These are phyloP conservation scores for Biancaea sappan DNA, from an alignment of 306 rosid species.

Conservation along the genomic window DNA sequence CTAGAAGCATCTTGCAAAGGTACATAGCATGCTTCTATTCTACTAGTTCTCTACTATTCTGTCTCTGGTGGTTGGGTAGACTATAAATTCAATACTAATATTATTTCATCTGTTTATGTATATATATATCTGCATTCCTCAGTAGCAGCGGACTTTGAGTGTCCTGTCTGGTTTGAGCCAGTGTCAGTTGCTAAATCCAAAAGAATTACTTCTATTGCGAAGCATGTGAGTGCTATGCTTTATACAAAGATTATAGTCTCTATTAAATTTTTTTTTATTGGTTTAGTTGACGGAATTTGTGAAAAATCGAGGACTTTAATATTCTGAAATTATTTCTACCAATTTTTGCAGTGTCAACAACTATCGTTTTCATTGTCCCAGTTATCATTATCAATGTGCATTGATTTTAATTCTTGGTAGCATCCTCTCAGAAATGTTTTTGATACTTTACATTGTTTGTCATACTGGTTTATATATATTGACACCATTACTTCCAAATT, in stretches of 20 bases:
- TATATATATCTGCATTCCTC: conserved; percentile 27
- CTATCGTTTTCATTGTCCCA: neutral
- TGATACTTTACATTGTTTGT: conserved; percentile 12
- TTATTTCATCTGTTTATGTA: conserved; percentile 28
- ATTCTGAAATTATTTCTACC: conserved; percentile 20
- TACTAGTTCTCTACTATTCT: conserved; percentile 20
- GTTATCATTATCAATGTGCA: conserved; percentile 8
- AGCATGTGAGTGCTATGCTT: conserved; percentile 71
- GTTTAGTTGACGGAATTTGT: conserved; percentile 21
- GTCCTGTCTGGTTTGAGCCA: conserved; percentile 96
- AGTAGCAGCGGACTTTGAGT: conserved; percentile 67
- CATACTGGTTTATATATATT: conserved; percentile 12
- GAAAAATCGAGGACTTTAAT: conserved; percentile 10
- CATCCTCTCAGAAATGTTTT: neutral
- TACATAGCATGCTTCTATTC: conserved; percentile 34
- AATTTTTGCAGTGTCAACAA: neutral
- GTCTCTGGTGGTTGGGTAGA: conserved; percentile 6
- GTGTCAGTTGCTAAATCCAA: conserved; percentile 85
- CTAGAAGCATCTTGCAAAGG: conserved; percentile 74
- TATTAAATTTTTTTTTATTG: neutral
- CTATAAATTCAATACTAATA: conserved; percentile 14
- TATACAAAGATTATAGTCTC: conserved; percentile 19
- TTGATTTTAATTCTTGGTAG: conserved; percentile 8
- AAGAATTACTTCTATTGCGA: conserved; percentile 68
- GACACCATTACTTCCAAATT: neutral